These are phyloP conservation scores for Teunomyces gatunensis DNA, from an alignment of 805 yeast genomes.

Conservation along the genomic window DNA sequence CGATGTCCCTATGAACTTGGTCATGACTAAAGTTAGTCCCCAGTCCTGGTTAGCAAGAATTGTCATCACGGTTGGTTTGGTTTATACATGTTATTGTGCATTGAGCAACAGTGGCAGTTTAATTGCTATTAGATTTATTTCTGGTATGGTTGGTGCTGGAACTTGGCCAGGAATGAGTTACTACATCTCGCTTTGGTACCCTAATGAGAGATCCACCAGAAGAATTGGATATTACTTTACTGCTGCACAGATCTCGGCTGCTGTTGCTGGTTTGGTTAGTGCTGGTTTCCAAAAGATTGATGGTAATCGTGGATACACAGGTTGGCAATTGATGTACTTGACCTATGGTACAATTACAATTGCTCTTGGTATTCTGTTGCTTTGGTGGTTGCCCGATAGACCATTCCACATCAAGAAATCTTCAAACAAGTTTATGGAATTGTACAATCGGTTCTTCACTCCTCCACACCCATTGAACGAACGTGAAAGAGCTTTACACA, in stretches of 20 bases:
- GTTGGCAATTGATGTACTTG: conserved; percentile 86
- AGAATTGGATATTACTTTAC: conserved; percentile 88
- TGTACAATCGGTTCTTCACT: conserved; percentile 25
- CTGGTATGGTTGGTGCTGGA: conserved; percentile 81
- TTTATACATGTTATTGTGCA: conserved; percentile 70
- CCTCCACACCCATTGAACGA: conserved; percentile 49
- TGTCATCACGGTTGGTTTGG: conserved; percentile 72
- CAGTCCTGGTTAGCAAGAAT: conserved; percentile 83
- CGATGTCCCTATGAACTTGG: conserved; percentile 84
- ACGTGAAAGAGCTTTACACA: conserved; percentile 55
- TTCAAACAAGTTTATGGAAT: conserved; percentile 14
- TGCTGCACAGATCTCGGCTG: conserved; percentile 87
- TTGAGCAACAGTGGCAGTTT: conserved; percentile 56
- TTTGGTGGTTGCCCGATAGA: conserved; percentile 88
- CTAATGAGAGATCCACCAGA: conserved; percentile 68
- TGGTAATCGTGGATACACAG: conserved; percentile 63
- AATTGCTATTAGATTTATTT: conserved; percentile 66
- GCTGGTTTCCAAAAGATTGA: conserved; percentile 90
- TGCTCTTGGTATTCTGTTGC: conserved; percentile 56
- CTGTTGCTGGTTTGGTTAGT: conserved; percentile 83
- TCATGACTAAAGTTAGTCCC: conserved; percentile 81
- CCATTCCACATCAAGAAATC: conserved; percentile 37
- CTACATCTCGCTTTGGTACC: conserved; percentile 82
- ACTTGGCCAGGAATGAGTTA: conserved; percentile 91
- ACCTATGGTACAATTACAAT: conserved; percentile 73